Percentiles rank a stretch among this genome's conserved stretches.
phyloP scores from a whole-genome alignment of 2,329 filamentous ascomycete species.

The Cercospora berteroae region DNA sequence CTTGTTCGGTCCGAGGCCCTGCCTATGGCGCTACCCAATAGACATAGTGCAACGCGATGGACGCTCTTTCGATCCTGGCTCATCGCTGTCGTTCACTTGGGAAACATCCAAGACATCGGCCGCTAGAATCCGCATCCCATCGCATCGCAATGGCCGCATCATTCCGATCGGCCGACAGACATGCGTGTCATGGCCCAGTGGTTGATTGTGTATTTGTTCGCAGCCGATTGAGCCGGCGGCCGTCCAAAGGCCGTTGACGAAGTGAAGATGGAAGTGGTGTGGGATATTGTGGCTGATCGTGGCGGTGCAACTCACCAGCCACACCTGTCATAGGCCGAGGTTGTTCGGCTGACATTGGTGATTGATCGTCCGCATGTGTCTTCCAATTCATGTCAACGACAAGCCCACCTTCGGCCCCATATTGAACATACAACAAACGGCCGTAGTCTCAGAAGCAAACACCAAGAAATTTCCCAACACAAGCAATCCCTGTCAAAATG shows the following conservation, averaged over 20 bases:
- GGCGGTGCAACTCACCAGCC: background rate
- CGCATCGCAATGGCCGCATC: background rate
- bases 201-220: background rate
- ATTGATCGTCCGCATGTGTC: background rate
- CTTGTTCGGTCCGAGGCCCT: too few species aligned
- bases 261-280: background rate
- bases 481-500: background rate
- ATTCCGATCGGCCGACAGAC: background rate
- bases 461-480: background rate
- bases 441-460: background rate
- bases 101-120: background rate
- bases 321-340: slow-evolving; percentile 30
- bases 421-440: background rate
- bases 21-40: background rate
- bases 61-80: background rate
- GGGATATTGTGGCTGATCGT: background rate
- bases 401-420: background rate
- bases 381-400: background rate
- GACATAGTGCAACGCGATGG: background rate
- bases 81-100: background rate
- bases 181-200: background rate
- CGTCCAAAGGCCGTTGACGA: background rate
- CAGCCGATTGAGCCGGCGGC: background rate
- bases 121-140: background rate
- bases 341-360: slow-evolving; percentile 39